phyloP scores from a whole-genome alignment of 345 rosid genomes.

The Salix exigua region DNA sequence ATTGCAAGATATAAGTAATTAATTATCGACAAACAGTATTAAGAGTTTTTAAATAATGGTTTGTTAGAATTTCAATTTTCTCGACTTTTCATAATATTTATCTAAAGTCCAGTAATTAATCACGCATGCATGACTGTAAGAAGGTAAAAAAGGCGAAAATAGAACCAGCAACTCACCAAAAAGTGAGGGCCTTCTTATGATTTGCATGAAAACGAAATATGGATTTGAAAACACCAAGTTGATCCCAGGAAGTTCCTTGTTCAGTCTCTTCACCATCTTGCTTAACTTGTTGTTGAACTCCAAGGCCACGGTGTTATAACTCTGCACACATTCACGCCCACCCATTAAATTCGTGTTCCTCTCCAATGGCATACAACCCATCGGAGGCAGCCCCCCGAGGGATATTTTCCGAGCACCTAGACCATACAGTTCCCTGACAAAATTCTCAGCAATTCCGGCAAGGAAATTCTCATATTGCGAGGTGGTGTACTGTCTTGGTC shows the following conservation, averaged over 20 bases:
- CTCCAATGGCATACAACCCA: conserved; percentile 76
- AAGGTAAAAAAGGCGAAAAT: too few species aligned
- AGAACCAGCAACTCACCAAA: conserved; percentile 58
- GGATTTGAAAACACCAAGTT: conserved; percentile 31
- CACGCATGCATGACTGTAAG: too few species aligned
- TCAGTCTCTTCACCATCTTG: conserved; percentile 31
- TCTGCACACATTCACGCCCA: conserved; percentile 24
- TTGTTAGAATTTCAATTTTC: too few species aligned
- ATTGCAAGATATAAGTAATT: too few species aligned
- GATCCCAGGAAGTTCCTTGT: conserved; percentile 46
- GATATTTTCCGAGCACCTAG: conserved; percentile 57
- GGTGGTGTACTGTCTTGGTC: conserved; percentile 34
- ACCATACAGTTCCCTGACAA: conserved; percentile 32
- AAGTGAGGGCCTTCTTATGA: conserved; percentile 31
- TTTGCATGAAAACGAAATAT: conserved; percentile 33
- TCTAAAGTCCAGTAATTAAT: too few species aligned
- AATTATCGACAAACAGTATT: too few species aligned
- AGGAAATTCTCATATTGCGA: conserved; percentile 46
- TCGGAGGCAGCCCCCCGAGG: conserved; percentile 54
- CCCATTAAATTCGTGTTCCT: conserved; percentile 42
- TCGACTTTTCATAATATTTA: too few species aligned
- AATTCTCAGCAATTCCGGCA: conserved; percentile 29
- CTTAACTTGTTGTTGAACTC: conserved; percentile 49
- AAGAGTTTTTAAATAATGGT: too few species aligned
- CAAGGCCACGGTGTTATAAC: conserved; percentile 44